Conservation (phyloP, 257 asterid species). For the Capsicum baccatum region DNA sequence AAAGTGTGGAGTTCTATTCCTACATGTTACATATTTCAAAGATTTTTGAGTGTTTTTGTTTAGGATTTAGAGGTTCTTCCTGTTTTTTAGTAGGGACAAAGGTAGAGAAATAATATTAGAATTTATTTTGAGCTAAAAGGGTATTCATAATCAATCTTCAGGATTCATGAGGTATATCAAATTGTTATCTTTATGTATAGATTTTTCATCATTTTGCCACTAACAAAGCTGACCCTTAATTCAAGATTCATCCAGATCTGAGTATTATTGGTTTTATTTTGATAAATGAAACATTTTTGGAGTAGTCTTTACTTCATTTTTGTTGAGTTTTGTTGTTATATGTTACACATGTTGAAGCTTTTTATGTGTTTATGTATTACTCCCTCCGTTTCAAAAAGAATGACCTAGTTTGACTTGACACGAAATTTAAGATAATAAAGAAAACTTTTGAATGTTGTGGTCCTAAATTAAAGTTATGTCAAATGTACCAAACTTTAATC, state of each 20-base stretch:
- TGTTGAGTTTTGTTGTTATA: slow-evolving; percentile 9
- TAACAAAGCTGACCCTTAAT: background rate
- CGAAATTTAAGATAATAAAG: no score
- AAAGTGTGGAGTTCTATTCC: background rate
- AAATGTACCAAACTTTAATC: no score
- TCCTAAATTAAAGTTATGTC: no score
- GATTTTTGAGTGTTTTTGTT: background rate
- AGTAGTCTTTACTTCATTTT: slow-evolving; percentile 27
- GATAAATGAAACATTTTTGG: slow-evolving; percentile 8
- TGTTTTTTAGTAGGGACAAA: background rate
- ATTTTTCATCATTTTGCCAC: background rate
- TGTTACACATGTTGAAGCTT: background rate
- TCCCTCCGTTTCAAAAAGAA: no score
- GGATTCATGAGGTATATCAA: background rate
- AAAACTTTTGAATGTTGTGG: no score
- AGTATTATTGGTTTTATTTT: background rate
- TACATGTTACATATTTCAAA: background rate
- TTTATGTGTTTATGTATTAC: background rate
- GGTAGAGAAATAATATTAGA: slow-evolving; percentile 7
- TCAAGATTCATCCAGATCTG: slow-evolving; percentile 35
- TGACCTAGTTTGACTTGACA: no score
- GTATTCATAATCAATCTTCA: background rate
- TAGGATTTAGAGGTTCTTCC: background rate
- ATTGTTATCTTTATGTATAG: background rate
- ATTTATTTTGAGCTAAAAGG: background rate